Evolutionary conservation across 2,329 filamentous ascomycete genomes (phyloP).

Genomic region (Aspergillus sp.): DNA sequence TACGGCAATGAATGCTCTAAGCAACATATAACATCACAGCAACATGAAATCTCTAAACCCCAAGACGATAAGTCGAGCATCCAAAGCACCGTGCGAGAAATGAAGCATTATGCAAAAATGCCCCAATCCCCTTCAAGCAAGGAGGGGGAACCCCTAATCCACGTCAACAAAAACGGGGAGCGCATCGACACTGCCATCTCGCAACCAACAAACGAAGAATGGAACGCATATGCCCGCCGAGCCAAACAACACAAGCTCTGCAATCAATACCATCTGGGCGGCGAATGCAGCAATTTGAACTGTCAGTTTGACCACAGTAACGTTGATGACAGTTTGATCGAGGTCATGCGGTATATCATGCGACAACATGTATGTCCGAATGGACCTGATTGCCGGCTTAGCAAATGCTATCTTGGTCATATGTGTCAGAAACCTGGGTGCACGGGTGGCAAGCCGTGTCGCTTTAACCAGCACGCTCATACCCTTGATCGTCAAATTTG

Average conservation of each 20-base stretch:
- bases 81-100: constrained; percentile 11
- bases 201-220: constrained; percentile 30
- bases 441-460: constrained; percentile 24
- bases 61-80: constrained; percentile 8
- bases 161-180: constrained; percentile 42
- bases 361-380: constrained; percentile 38
- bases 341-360: constrained; percentile 41
- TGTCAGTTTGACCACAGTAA: constrained; percentile 44
- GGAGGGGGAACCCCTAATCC: constrained; percentile 27
- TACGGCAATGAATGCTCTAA: constrained; percentile 27
- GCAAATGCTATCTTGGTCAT: constrained; percentile 44
- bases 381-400: constrained; percentile 36
- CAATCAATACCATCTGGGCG: constrained; percentile 43
- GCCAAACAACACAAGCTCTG: constrained; percentile 40
- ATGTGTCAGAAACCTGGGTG: constrained; percentile 29
- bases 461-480: constrained; percentile 22
- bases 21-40: constrained; percentile 22
- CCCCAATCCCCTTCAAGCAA: constrained; percentile 12
- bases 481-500: constrained; percentile 17
- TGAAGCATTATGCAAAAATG: constrained; percentile 13
- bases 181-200: constrained; percentile 43
- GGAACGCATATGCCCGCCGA: constrained; percentile 34
- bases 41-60: constrained; percentile 14
- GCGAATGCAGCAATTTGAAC: constrained; percentile 29
- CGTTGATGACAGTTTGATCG: constrained; percentile 33